These are phyloP conservation scores for Metarhizium anisopliae DNA, from an alignment of 2,329 filamentous ascomycete genomes.

Conservation along the genomic window DNA sequence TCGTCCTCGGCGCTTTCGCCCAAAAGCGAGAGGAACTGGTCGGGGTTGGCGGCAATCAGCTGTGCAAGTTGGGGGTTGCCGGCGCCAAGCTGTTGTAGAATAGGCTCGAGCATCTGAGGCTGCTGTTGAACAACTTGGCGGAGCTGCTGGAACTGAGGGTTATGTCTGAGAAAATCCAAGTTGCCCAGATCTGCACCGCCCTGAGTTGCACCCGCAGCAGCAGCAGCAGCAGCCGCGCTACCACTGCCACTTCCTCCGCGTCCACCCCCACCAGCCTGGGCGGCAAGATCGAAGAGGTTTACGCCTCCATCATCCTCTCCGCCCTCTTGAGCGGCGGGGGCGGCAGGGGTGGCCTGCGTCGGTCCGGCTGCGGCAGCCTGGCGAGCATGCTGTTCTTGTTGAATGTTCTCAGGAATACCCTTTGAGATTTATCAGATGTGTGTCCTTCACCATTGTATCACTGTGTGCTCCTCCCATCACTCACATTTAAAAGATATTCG, in stretches of 20 bases:
- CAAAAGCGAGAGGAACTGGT: slow-evolving; percentile 84
- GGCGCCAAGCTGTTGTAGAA: slow-evolving; percentile 88
- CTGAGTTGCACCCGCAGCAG: slow-evolving; percentile 40
- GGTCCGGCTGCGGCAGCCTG: slow-evolving; percentile 33
- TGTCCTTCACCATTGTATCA: neutral
- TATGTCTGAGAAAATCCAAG: slow-evolving; percentile 88
- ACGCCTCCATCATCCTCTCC: slow-evolving; percentile 59
- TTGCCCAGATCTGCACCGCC: slow-evolving; percentile 56
- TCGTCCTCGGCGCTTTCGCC: slow-evolving; percentile 84
- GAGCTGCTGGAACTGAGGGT: slow-evolving; percentile 95
- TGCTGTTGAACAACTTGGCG: slow-evolving; percentile 96
- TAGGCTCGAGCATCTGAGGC: slow-evolving; percentile 96
- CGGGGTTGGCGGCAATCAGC: slow-evolving; percentile 83
- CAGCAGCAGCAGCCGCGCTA: slow-evolving; percentile 25
- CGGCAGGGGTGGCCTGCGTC: slow-evolving; percentile 15
- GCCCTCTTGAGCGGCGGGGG: slow-evolving; percentile 28
- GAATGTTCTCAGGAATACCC: slow-evolving; percentile 84
- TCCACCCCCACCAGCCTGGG: slow-evolving; percentile 50
- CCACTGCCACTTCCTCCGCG: slow-evolving; percentile 31
- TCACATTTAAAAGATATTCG: slow-evolving; percentile 83
- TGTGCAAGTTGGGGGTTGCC: slow-evolving; percentile 92
- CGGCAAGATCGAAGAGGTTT: slow-evolving; percentile 89
- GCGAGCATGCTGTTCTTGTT: slow-evolving; percentile 56
- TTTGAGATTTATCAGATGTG: slow-evolving; percentile 24
- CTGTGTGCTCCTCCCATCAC: slow-evolving; percentile 20